phyloP scores from a whole-genome alignment of 768 basidiomycete genomes.

The Rhodotorula kratochvilovae region DNA sequence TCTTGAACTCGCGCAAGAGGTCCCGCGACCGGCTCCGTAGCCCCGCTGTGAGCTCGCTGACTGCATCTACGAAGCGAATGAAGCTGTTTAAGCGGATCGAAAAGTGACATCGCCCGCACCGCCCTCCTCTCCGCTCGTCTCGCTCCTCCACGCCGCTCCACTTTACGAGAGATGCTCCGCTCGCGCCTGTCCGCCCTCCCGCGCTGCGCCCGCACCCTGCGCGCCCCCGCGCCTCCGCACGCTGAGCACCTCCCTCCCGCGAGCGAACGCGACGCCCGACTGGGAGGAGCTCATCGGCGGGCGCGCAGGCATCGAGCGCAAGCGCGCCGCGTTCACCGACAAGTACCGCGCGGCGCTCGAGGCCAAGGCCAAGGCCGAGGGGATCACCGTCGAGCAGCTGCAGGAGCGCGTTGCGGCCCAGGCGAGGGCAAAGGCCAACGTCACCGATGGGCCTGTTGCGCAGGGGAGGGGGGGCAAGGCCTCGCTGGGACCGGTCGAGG shows the following conservation, averaged over 20 bases:
- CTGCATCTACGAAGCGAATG: too few relatives aligned
- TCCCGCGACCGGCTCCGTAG: too few relatives aligned
- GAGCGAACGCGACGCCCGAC: slow-evolving; percentile 17
- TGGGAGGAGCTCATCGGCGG: slow-evolving; percentile 39
- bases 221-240: not conserved
- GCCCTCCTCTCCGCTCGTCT: not conserved
- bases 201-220: not conserved
- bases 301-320: slow-evolving; percentile 23
- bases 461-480: not conserved
- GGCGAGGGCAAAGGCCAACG: not conserved
- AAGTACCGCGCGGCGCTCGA: slow-evolving; percentile 33
- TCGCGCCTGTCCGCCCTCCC: not conserved
- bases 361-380: slow-evolving; percentile 28
- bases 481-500: slow-evolving; percentile 13
- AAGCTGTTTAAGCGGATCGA: too few relatives aligned
- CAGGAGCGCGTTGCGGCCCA: not conserved
- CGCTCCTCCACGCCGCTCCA: not conserved
- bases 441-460: not conserved
- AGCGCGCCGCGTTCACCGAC: slow-evolving; percentile 17
- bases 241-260: not conserved
- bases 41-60: too few relatives aligned
- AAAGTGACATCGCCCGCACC: not conserved
- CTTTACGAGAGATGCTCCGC: not conserved
- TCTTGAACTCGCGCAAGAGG: too few relatives aligned
- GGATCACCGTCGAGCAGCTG: slow-evolving; percentile 27